Evolutionary conservation across 164 flowering plant genomes (phyloP).

Genomic region (Taxillus chinensis): DNA sequence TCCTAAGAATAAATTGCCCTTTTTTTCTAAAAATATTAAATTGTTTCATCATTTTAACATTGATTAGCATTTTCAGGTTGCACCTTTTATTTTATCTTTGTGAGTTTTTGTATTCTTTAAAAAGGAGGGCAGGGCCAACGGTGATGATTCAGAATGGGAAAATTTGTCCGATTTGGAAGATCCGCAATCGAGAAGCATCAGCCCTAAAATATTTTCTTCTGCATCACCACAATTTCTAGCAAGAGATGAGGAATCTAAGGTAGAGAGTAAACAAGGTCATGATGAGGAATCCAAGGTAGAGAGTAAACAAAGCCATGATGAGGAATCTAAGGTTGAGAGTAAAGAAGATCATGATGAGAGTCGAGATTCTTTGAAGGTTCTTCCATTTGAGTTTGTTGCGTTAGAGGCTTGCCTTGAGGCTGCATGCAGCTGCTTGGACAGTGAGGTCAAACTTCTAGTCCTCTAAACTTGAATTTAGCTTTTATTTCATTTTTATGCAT

Average conservation of each 20-base stretch:
- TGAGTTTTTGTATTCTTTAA: background rate
- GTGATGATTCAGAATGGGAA: slow-evolving; percentile 42
- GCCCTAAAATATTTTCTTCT: slow-evolving; percentile 25
- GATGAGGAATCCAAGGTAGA: slow-evolving; percentile 31
- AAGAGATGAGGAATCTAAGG: slow-evolving; percentile 26
- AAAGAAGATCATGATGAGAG: slow-evolving; percentile 38
- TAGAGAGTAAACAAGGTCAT: slow-evolving; percentile 32
- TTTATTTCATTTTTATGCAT: slow-evolving; percentile 2
- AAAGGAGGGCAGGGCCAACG: slow-evolving; percentile 38
- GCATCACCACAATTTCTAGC: slow-evolving; percentile 24
- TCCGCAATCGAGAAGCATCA: slow-evolving; percentile 21
- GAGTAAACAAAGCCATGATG: slow-evolving; percentile 31
- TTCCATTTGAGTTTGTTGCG: slow-evolving; percentile 90
- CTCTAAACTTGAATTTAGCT: background rate
- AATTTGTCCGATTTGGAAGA: slow-evolving; percentile 42
- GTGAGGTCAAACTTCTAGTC: slow-evolving; percentile 36
- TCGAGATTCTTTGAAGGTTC: slow-evolving; percentile 58
- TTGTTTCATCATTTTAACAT: too few relatives aligned
- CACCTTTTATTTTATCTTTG: too few relatives aligned
- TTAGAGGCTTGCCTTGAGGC: slow-evolving; percentile 96
- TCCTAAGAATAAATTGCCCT: too few relatives aligned
- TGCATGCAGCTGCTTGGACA: slow-evolving; percentile 86
- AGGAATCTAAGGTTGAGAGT: slow-evolving; percentile 31
- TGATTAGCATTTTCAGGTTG: too few relatives aligned
- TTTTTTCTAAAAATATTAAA: too few relatives aligned